These are phyloP conservation scores for Pleodorina starrii DNA, from an alignment of 139 green algal genomes.

Conservation along the genomic window DNA sequence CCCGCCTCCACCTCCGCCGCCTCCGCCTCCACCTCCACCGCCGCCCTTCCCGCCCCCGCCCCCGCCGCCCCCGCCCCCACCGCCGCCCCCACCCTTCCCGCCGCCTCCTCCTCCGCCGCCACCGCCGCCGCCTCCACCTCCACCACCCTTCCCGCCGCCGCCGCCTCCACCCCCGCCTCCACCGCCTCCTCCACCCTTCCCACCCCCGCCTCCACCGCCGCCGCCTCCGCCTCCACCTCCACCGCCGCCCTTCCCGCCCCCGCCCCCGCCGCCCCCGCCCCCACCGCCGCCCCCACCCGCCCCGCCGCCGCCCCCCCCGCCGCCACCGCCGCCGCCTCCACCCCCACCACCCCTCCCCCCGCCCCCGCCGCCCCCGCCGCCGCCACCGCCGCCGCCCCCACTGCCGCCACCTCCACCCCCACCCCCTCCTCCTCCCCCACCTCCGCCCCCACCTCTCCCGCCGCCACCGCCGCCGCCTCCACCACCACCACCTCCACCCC, in stretches of 20 bases:
- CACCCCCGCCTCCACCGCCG: not conserved
- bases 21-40: not conserved
- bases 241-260: not conserved
- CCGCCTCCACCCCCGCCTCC: not conserved
- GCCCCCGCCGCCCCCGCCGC: not conserved
- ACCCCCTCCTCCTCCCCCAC: not conserved
- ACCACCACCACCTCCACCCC: not conserved
- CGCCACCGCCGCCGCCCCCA: not conserved
- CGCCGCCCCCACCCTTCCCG: no score
- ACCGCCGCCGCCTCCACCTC: not conserved
- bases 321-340: not conserved
- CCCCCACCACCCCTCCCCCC: not conserved
- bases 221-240: not conserved
- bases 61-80: not conserved
- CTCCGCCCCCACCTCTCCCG: not conserved
- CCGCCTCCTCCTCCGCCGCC: not conserved
- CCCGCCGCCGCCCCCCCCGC: not conserved
- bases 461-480: not conserved
- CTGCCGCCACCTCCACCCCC: not conserved
- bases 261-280: not conserved
- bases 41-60: not conserved
- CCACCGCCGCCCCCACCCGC: not conserved
- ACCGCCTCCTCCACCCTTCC: not conserved
- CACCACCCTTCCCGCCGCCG: not conserved
- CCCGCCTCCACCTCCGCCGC: not conserved